Base-by-base conservation (phyloP, 1,284 basidiomycete genomes). In the Sanghuangporus baumii region DNA sequence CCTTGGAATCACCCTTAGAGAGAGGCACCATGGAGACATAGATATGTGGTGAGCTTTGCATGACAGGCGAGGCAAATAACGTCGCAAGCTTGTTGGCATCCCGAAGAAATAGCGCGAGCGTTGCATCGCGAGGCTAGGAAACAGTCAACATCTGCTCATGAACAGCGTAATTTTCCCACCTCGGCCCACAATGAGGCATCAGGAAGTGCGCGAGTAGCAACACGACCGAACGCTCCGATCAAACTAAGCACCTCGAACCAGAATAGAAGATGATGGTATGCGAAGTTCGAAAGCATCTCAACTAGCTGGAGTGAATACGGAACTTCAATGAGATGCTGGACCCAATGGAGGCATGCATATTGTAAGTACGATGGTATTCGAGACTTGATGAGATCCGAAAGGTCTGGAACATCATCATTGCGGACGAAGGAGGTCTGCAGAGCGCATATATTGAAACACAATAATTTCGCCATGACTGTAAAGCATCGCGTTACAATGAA, bases 201-300 rank as follows among this genome's bases (percentile, higher is more conserved):
- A 4, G 40, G 8, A 26, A 65, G 41, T 3, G 55, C 52, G 9
- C 38, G 18, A 20, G 43, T 36, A 0, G 59, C 67, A 9, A 34
- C n/a, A 6, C 26, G 18, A 7, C 46, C 14, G 18, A 66, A 43
- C 26, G 36, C 54, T 18, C 65, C 56, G 14, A 63, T 55, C 7
- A 73, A 43, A 55, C 71, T 72, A 4, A 72, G 60, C 3, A 69
- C 71, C 61, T 74, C 72, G 20, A 74, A 55, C 72, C 72, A 74
- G 61, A 62, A 70, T 0, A 72, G 62, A 7, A 71, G 63, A 31
- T 66, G 57, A 2, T 50, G 38, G 18, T 66, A 48, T 6, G 70
- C 20, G 57, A 69, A 71, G 11, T 61, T 43, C 18, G n/a, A 31
- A 1, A 61, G 34, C 14, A 20, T 31, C 11, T 55, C 31, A 9